Conservation (phyloP, 345 rosid species). For the Conringia planisiliqua region DNA sequence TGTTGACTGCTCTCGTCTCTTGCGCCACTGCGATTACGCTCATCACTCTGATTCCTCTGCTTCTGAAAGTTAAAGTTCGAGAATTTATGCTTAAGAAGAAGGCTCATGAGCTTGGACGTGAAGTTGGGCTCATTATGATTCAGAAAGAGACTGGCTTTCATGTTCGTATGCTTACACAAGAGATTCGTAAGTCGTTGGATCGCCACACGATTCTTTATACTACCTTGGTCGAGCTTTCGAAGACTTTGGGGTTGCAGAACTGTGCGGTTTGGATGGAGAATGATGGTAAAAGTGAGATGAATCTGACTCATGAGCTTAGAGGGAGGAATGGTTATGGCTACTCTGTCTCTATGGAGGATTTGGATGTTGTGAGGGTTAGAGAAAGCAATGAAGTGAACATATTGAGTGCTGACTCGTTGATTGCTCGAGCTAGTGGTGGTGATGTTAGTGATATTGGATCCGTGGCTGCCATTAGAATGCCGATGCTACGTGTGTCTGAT, state of each 20-base stretch:
- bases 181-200: constrained; percentile 89
- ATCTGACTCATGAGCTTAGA: constrained; percentile 66
- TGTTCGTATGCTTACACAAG: constrained; percentile 95
- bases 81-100: constrained; percentile 93
- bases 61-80: constrained; percentile 87
- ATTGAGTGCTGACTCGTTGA: constrained; percentile 51
- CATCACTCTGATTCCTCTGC: constrained; percentile 82
- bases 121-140: constrained; percentile 84
- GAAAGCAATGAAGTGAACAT: constrained; percentile 59
- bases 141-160: constrained; percentile 80
- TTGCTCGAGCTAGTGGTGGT: constrained; percentile 65
- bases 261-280: constrained; percentile 98
- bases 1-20: constrained; percentile 89
- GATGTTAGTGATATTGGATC: constrained; percentile 56
- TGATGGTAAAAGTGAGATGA: constrained; percentile 55
- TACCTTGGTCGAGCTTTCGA: constrained; percentile 86
- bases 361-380: constrained; percentile 61
- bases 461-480: constrained; percentile 92
- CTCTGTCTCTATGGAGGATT: constrained; percentile 58
- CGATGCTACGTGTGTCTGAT: constrained; percentile 83
- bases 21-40: constrained; percentile 95
- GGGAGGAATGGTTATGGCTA: constrained; percentile 33
- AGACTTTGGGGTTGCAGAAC: constrained; percentile 77
- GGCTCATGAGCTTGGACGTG: constrained; percentile 84
- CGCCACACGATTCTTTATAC: constrained; percentile 79